Conservation (phyloP, 345 rosid genomes). For the Linum usitatissimum region DNA sequence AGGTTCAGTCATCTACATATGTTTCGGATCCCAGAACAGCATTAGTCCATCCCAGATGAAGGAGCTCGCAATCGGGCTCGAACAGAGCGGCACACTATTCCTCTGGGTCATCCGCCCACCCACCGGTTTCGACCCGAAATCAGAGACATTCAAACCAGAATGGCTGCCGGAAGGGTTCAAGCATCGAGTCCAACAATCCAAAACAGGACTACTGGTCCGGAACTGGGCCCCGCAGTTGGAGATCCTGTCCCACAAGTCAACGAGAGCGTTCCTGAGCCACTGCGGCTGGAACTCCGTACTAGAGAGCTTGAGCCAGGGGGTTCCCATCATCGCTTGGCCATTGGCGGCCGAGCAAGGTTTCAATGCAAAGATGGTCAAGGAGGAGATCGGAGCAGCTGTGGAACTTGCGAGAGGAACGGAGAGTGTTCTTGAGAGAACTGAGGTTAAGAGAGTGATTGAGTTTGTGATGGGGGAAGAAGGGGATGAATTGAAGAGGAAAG, state of each 20-base stretch:
- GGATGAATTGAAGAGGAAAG: slow-evolving; percentile 29
- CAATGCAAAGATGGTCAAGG: slow-evolving; percentile 39
- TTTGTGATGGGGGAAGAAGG: slow-evolving; percentile 25
- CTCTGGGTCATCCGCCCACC: slow-evolving; percentile 50
- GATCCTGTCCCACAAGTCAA: slow-evolving; percentile 33
- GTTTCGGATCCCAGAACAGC: slow-evolving; percentile 47
- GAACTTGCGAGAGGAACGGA: slow-evolving; percentile 36
- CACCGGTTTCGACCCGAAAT: slow-evolving; percentile 24
- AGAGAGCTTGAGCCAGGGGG: slow-evolving; percentile 50
- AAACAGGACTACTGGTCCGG: slow-evolving; percentile 29
- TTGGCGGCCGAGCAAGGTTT: slow-evolving; percentile 39
- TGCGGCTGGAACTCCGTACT: slow-evolving; percentile 49
- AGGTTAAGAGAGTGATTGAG: slow-evolving; percentile 28
- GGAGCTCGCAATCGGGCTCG: slow-evolving; percentile 36
- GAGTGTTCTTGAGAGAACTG: slow-evolving; percentile 1
- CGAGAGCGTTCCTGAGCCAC: slow-evolving; percentile 38
- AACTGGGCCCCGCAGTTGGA: slow-evolving; percentile 49
- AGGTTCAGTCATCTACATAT: slow-evolving; percentile 33
- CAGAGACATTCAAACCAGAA: slow-evolving; percentile 25
- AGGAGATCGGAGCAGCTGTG: slow-evolving; percentile 40
- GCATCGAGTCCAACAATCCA: slow-evolving; percentile 12
- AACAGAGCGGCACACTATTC: slow-evolving; percentile 30
- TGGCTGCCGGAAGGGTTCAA: slow-evolving; percentile 43
- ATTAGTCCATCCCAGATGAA: slow-evolving; percentile 32
- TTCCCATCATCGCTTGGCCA: slow-evolving; percentile 49